phyloP scores from a whole-genome alignment of 2,329 filamentous ascomycete species.

The Aspergillus ibericus region DNA sequence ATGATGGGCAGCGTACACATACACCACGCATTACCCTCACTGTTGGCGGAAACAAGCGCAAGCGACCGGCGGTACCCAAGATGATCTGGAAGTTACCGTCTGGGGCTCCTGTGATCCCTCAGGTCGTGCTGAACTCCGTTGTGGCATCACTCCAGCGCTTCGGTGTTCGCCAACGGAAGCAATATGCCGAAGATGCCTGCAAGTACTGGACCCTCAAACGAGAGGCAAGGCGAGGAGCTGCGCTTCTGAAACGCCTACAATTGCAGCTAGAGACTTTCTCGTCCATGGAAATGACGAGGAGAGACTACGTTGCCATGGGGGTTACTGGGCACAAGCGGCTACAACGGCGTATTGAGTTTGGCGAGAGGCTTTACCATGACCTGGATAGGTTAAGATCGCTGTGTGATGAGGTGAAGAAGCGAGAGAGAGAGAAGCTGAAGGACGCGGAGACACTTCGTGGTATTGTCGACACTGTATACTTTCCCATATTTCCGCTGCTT shows the following conservation, averaged over 20 bases:
- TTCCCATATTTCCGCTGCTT: constrained; percentile 77
- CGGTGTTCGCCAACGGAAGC: constrained; percentile 79
- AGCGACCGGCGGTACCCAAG: constrained; percentile 57
- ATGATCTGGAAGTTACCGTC: constrained; percentile 89
- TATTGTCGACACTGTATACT: constrained; percentile 87
- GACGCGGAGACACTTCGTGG: constrained; percentile 73
- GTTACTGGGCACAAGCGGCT: constrained; percentile 76
- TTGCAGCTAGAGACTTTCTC: constrained; percentile 95
- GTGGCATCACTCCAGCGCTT: constrained; percentile 82
- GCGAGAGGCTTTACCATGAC: constrained; percentile 63
- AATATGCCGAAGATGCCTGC: constrained; percentile 89
- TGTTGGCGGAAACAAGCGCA: constrained; percentile 59
- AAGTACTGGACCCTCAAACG: constrained; percentile 98
- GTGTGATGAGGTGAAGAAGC: constrained; percentile 68
- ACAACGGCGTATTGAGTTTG: constrained; percentile 83
- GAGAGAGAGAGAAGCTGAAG: constrained; percentile 75
- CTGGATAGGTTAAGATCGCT: constrained; percentile 73
- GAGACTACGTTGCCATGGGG: constrained; percentile 95
- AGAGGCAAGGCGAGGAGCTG: constrained; percentile 86
- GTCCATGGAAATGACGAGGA: constrained; percentile 92
- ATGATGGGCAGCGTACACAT: constrained; percentile 38
- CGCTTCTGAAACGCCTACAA: constrained; percentile 87
- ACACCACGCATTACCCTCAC: constrained; percentile 55
- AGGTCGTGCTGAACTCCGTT: constrained; percentile 81
- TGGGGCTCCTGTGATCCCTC: constrained; percentile 89